A percentile compares a stretch with the other conserved stretches of the same genome.
These are phyloP conservation scores for Solanum rostratum DNA, from an alignment of 257 asterid species.

Conservation along the genomic window DNA sequence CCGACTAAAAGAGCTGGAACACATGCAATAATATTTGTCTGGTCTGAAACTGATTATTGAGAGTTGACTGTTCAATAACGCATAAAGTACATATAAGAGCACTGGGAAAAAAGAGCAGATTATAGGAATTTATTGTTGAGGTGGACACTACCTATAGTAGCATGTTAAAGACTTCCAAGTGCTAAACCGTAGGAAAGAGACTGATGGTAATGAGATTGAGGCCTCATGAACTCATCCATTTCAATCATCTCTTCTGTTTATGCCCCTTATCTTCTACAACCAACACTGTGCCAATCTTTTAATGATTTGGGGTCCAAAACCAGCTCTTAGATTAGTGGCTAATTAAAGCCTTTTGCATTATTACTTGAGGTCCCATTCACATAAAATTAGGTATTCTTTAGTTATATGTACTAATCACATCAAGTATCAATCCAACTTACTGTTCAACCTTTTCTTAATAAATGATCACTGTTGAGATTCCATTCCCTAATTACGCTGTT, in stretches of 20 bases:
- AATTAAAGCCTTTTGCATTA: not conserved
- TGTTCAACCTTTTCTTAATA: not conserved
- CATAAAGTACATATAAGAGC: not conserved
- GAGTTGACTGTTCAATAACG: not conserved
- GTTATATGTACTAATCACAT: not conserved
- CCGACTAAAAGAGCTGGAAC: no score
- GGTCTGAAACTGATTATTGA: not conserved
- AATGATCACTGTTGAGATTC: not conserved
- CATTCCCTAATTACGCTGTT: not conserved
- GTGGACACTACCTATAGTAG: not conserved
- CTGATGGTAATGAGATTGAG: not conserved
- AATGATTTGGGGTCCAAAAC: slow-evolving; percentile 5
- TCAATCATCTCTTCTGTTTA: not conserved
- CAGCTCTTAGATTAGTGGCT: not conserved
- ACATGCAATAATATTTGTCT: not conserved
- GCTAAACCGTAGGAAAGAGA: slow-evolving; percentile 1
- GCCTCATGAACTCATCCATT: not conserved
- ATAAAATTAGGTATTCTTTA: not conserved
- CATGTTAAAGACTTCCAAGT: not conserved
- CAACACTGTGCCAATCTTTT: not conserved
- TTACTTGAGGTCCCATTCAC: not conserved
- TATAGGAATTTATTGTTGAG: not conserved
- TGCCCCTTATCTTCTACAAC: slow-evolving; percentile 6
- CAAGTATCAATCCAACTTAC: not conserved
- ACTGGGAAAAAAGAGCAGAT: not conserved